Percentiles rank a stretch among this genome's conserved stretches.
Conservation (phyloP, 176 grass and related monocot genomes). For the Poa pratensis region DNA sequence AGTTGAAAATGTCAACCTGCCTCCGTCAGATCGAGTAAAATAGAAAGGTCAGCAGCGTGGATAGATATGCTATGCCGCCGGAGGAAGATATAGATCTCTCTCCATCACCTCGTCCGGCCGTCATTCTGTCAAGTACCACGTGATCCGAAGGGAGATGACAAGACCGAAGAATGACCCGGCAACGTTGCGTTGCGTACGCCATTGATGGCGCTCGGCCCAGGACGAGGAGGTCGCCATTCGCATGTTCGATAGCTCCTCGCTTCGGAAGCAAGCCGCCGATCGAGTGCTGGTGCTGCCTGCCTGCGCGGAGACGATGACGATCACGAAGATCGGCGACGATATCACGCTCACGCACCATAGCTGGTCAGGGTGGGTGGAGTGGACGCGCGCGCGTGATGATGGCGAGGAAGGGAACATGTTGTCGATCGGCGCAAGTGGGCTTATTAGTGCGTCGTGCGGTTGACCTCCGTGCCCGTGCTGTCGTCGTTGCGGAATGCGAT, state of each 20-base stretch:
- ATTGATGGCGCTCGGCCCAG: constrained; percentile 18
- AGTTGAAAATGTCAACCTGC: constrained; percentile 11
- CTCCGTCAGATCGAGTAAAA: background rate
- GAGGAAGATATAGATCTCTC: too few species aligned
- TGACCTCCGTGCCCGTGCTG: constrained; percentile 16
- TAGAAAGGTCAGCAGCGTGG: constrained; percentile 25
- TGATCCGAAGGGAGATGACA: background rate
- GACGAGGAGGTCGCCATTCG: background rate
- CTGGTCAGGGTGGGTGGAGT: too few species aligned
- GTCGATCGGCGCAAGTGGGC: background rate
- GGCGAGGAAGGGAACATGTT: background rate
- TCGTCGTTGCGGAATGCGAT: background rate
- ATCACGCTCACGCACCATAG: background rate
- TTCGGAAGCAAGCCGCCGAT: constrained; percentile 34
- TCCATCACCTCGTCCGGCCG: background rate
- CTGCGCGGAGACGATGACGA: background rate
- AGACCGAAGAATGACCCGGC: background rate
- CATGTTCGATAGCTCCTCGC: constrained; percentile 10
- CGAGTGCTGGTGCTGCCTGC: too few species aligned
- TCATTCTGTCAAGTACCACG: background rate
- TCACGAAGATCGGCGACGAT: background rate
- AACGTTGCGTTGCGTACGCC: background rate
- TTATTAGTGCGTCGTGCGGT: constrained; percentile 11
- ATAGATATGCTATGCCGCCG: background rate
- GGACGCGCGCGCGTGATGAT: background rate